Percentiles rank a stretch among this genome's conserved stretches.
Evolutionary conservation across 2,329 filamentous ascomycete genomes (phyloP).

Genomic region (Ophiocordyceps australis): DNA sequence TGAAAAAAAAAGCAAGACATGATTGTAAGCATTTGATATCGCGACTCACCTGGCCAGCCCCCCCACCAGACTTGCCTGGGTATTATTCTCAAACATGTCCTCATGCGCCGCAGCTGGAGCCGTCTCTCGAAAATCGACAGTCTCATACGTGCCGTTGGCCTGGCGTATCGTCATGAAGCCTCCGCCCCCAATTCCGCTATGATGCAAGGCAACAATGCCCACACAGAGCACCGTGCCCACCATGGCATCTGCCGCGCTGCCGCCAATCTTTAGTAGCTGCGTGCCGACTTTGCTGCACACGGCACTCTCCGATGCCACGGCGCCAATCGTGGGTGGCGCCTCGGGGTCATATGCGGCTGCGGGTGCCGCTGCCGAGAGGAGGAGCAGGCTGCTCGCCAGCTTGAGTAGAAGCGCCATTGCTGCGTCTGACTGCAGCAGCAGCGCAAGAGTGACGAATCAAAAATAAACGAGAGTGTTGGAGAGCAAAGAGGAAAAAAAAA

Average conservation of each 20-base stretch:
- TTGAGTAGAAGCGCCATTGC: too few species aligned
- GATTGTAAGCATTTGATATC: too few species aligned
- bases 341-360: not conserved
- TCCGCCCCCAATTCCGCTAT: constrained; percentile 56
- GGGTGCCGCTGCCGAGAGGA: not conserved
- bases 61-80: constrained; percentile 42
- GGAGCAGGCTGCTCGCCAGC: too few species aligned
- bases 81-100: constrained; percentile 65
- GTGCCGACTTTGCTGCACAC: constrained; percentile 43
- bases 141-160: constrained; percentile 51
- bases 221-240: constrained; percentile 47
- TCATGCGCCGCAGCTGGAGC: constrained; percentile 63
- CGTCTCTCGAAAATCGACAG: constrained; percentile 71
- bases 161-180: constrained; percentile 61
- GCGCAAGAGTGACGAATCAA: too few species aligned
- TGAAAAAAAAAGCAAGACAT: too few species aligned
- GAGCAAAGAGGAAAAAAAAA: too few species aligned
- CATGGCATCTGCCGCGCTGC: constrained; percentile 49
- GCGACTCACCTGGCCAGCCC: constrained; percentile 60
- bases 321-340: constrained; percentile 21
- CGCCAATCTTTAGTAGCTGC: constrained; percentile 35
- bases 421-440: too few species aligned
- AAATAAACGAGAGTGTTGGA: too few species aligned
- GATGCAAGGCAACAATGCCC: constrained; percentile 46
- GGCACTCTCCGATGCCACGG: constrained; percentile 40